phyloP scores from a whole-genome alignment of 805 yeast species.

The Wickerhamomyces hampshirensis region DNA sequence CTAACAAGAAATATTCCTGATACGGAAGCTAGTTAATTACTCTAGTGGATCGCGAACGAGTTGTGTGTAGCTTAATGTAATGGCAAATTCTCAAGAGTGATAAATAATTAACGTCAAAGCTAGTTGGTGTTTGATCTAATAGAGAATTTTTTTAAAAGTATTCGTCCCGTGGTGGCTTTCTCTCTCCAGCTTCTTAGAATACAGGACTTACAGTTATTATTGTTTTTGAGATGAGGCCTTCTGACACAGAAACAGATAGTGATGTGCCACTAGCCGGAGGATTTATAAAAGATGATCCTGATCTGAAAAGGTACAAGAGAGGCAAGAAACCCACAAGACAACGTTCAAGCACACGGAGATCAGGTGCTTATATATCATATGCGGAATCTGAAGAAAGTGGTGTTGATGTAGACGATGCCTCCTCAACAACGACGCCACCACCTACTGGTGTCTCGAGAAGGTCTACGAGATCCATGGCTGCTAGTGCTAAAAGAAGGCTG shows the following conservation, averaged over 20 bases:
- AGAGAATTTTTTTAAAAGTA: no score
- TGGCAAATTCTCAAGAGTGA: no score
- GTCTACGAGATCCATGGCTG: slow-evolving; percentile 25
- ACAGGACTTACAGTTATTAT: background rate
- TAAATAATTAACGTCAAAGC: no score
- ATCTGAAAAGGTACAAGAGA: slow-evolving; percentile 11
- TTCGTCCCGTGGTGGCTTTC: no score
- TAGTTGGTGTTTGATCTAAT: no score
- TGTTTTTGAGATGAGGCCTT: slow-evolving; percentile 1
- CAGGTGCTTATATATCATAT: slow-evolving; percentile 4
- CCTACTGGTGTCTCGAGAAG: slow-evolving; percentile 1
- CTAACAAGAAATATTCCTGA: no score
- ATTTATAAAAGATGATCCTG: slow-evolving; percentile 24
- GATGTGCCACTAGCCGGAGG: slow-evolving; percentile 24
- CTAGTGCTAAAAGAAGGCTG: slow-evolving; percentile 23
- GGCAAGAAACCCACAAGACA: slow-evolving; percentile 3
- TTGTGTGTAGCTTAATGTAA: no score
- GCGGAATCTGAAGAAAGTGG: slow-evolving; percentile 8
- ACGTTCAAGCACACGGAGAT: background rate
- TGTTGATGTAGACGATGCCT: slow-evolving; percentile 2
- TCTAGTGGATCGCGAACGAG: no score
- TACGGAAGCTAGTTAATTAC: no score
- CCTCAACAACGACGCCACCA: slow-evolving; percentile 8
- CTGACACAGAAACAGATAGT: slow-evolving; percentile 19
- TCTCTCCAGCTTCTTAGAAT: background rate